These are phyloP conservation scores for Aspergillus awamori DNA, from an alignment of 2,329 filamentous ascomycete species.

Conservation along the genomic window DNA sequence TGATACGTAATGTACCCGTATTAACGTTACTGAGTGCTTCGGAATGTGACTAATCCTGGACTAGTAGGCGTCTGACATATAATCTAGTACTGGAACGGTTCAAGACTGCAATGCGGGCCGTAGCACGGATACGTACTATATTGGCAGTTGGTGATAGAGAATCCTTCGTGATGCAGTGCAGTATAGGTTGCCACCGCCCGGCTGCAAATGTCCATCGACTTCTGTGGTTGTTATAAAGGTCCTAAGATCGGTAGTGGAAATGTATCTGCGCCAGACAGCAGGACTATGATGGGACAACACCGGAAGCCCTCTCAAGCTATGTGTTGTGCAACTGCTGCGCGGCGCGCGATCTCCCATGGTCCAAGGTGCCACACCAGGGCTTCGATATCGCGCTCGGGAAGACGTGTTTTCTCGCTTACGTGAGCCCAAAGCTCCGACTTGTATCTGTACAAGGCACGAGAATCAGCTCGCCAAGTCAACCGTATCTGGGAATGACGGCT, in stretches of 20 bases:
- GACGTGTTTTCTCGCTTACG: conserved; percentile 6
- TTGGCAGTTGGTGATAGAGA: neutral
- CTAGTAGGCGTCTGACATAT: neutral
- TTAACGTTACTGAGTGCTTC: too few relatives aligned
- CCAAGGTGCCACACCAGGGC: conserved; percentile 12
- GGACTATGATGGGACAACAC: neutral
- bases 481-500: neutral
- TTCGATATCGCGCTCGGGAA: conserved; percentile 8
- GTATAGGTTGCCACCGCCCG: neutral
- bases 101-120: neutral
- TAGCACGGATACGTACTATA: neutral
- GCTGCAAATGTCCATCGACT: neutral
- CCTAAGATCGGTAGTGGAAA: neutral
- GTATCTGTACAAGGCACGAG: conserved; percentile 1
- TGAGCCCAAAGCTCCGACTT: conserved; percentile 9
- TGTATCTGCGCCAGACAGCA: neutral
- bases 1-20: too few relatives aligned
- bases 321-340: neutral
- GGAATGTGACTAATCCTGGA: too few relatives aligned
- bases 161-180: neutral
- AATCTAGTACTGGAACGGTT: neutral
- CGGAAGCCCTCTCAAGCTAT: neutral
- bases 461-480: neutral
- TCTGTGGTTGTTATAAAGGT: neutral
- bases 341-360: conserved; percentile 10